A percentile compares a stretch with the other conserved stretches of the same genome.
Conservation (phyloP, 768 basidiomycete genomes). For the Lactifluus hygrophoroides region DNA sequence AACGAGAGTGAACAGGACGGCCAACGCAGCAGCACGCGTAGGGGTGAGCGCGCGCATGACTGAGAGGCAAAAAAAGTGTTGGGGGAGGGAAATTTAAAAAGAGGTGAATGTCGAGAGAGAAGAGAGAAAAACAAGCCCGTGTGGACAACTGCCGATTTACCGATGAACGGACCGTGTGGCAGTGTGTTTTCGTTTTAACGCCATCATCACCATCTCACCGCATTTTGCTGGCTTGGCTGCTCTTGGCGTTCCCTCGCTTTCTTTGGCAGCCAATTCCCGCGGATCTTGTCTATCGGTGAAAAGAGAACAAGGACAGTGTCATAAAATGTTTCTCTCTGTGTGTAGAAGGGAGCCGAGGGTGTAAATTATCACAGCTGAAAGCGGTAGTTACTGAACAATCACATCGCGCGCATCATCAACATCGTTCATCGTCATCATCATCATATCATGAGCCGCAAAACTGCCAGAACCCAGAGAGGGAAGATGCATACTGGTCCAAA, state of each 20-base stretch:
- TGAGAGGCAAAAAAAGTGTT: background rate
- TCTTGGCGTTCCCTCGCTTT: too few species aligned
- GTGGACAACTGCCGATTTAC: background rate
- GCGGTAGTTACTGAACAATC: background rate
- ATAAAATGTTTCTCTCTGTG: too few species aligned
- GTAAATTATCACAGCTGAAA: slow-evolving; percentile 5
- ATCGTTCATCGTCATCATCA: too few species aligned
- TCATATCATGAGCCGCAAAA: too few species aligned
- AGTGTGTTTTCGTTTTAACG: background rate
- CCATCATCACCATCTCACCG: background rate
- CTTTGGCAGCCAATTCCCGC: too few species aligned
- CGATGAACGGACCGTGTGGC: background rate
- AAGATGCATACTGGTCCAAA: background rate
- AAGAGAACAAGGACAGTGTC: background rate
- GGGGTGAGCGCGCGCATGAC: slow-evolving; percentile 23
- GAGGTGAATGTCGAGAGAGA: background rate
- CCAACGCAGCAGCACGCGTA: slow-evolving; percentile 21
- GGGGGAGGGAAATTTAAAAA: background rate
- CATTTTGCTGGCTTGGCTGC: background rate
- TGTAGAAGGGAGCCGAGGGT: background rate
- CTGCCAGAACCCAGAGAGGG: background rate
- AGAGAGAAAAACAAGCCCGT: background rate
- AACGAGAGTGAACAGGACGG: slow-evolving; percentile 26
- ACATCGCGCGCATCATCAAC: background rate
- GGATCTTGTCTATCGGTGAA: too few species aligned